A percentile compares a stretch with the other conserved stretches of the same genome.
phyloP scores from a whole-genome alignment of 768 basidiomycete species.

The Leucosporidium scottii region DNA sequence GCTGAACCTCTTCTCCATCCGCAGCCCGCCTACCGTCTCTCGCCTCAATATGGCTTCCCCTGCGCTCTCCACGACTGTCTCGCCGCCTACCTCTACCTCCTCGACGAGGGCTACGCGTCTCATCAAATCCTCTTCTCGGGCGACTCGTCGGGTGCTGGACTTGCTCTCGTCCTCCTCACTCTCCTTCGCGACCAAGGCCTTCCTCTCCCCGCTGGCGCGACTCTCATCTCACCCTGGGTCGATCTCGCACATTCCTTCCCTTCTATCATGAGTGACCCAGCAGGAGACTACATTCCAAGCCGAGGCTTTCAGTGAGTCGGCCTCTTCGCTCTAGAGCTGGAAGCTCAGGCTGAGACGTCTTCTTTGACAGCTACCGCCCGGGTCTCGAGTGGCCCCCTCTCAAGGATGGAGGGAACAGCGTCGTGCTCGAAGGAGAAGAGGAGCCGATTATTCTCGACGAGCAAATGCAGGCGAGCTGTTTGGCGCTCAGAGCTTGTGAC shows the following conservation, averaged over 20 bases:
- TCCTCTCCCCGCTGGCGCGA: conserved; percentile 67
- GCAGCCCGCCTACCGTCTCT: conserved; percentile 50
- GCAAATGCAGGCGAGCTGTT: conserved; percentile 28
- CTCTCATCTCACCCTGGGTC: conserved; percentile 83
- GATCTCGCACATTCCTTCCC: conserved; percentile 88
- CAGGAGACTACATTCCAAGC: conserved; percentile 25
- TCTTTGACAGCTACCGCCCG: conserved; percentile 44
- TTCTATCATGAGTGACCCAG: conserved; percentile 52
- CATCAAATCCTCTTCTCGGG: conserved; percentile 77
- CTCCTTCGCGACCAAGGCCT: conserved; percentile 71
- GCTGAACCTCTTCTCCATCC: not conserved
- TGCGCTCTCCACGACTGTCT: conserved; percentile 67
- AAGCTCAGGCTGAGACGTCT: not conserved
- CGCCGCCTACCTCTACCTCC: conserved; percentile 83
- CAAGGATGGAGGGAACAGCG: conserved; percentile 1
- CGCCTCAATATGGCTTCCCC: conserved; percentile 95
- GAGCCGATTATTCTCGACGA: conserved; percentile 17
- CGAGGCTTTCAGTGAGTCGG: not conserved
- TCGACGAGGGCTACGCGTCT: conserved; percentile 48
- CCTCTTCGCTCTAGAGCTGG: too few species aligned
- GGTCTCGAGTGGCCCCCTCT: conserved; percentile 44
- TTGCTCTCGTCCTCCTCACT: conserved; percentile 73
- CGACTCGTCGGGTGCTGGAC: conserved; percentile 87
- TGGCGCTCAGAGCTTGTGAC: too few species aligned
- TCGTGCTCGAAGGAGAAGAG: conserved; percentile 8